These are phyloP conservation scores for Trichosporon sp. DNA, from an alignment of 1,284 basidiomycete genomes.

Conservation along the genomic window DNA sequence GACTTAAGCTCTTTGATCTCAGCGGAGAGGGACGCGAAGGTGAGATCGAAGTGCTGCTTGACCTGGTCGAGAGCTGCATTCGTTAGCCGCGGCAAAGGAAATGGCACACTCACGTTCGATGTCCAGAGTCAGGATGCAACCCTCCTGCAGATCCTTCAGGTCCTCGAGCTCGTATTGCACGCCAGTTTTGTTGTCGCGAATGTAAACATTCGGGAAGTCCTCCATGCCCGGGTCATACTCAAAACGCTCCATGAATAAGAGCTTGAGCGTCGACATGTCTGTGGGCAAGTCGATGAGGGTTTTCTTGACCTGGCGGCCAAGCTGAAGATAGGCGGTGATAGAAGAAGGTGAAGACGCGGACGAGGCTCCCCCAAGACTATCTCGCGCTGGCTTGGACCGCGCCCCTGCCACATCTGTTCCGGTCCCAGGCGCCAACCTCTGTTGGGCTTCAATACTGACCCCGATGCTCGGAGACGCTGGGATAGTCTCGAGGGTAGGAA, in stretches of 20 bases:
- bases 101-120: slow-evolving; percentile 80
- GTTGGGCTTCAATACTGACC: neutral
- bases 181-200: slow-evolving; percentile 82
- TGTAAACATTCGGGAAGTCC: slow-evolving; percentile 93
- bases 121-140: slow-evolving; percentile 81
- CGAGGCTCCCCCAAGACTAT: neutral
- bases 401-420: neutral
- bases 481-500: neutral
- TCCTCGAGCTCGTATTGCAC: slow-evolving; percentile 96
- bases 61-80: slow-evolving; percentile 89
- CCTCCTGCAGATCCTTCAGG: slow-evolving; percentile 85
- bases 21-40: slow-evolving; percentile 76
- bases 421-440: neutral
- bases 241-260: slow-evolving; percentile 93
- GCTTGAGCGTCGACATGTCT: slow-evolving; percentile 34
- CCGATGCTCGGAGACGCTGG: neutral
- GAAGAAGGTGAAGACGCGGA: neutral
- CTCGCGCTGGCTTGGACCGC: too few species aligned
- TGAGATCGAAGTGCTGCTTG: slow-evolving; percentile 92
- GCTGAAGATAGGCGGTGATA: slow-evolving; percentile 75
- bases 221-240: slow-evolving; percentile 88
- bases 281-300: slow-evolving; percentile 65
- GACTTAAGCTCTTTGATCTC: slow-evolving; percentile 87
- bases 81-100: neutral
- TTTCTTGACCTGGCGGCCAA: slow-evolving; percentile 90